phyloP scores from a whole-genome alignment of 306 rosid species.

The Betula pendula region DNA sequence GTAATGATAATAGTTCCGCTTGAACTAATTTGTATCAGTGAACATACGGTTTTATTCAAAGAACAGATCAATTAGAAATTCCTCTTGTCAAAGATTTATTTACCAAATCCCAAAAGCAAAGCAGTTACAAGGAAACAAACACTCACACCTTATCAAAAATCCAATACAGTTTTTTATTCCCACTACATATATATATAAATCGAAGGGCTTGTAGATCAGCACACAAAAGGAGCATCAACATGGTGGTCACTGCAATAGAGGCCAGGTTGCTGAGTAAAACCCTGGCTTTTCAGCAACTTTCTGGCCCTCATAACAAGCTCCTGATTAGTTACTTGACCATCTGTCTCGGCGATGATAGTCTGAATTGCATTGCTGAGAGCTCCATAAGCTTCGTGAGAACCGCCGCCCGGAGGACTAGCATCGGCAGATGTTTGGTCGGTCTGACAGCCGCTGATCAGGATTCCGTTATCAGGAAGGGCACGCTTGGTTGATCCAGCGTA shows the following conservation, averaged over 20 bases:
- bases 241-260: slow-evolving; percentile 66
- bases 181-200: too few species aligned
- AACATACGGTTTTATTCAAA: slow-evolving; percentile 26
- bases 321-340: slow-evolving; percentile 51
- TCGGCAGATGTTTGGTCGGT: slow-evolving; percentile 78
- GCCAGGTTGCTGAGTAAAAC: slow-evolving; percentile 72
- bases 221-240: slow-evolving; percentile 48
- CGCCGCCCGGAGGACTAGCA: slow-evolving; percentile 67
- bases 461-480: slow-evolving; percentile 42
- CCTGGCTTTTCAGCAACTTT: slow-evolving; percentile 55
- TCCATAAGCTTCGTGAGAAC: slow-evolving; percentile 54
- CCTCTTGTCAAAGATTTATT: slow-evolving; percentile 20
- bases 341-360: slow-evolving; percentile 41
- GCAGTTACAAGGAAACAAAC: neutral
- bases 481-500: slow-evolving; percentile 55
- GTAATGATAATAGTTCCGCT: slow-evolving; percentile 31
- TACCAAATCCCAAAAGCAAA: slow-evolving; percentile 21
- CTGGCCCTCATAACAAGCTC: slow-evolving; percentile 60
- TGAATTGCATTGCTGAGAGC: slow-evolving; percentile 80
- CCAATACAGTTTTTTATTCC: neutral
- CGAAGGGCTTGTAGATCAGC: slow-evolving; percentile 11
- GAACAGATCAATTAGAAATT: slow-evolving; percentile 44
- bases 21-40: slow-evolving; percentile 45
- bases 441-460: slow-evolving; percentile 80
- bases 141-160: slow-evolving; percentile 1